Percentiles rank a stretch among this genome's conserved stretches.
Conservation (phyloP, 345 rosid species). For the Brassica juncea region DNA sequence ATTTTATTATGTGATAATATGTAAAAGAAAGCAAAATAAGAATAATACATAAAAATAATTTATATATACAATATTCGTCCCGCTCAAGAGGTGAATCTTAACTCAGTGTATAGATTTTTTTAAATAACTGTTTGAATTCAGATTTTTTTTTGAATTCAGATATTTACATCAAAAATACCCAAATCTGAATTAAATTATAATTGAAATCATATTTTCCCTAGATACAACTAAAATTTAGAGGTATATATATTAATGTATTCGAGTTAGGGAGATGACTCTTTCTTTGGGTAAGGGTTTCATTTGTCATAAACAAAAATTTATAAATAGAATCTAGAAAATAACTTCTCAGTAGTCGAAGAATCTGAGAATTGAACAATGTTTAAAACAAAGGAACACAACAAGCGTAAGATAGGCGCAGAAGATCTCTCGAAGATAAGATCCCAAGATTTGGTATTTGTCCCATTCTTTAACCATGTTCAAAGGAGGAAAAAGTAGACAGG, state of each 20-base stretch:
- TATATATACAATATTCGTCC: too few relatives aligned
- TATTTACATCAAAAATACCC: too few relatives aligned
- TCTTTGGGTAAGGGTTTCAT: slow-evolving; percentile 4
- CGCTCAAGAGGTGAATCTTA: too few relatives aligned
- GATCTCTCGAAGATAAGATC: slow-evolving; percentile 36
- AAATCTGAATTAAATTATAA: too few relatives aligned
- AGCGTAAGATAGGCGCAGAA: slow-evolving; percentile 41
- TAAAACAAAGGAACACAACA: slow-evolving; percentile 17
- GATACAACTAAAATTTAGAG: too few relatives aligned
- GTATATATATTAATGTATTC: neutral
- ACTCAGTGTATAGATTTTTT: too few relatives aligned
- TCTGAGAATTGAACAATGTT: slow-evolving; percentile 10
- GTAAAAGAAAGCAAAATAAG: too few relatives aligned
- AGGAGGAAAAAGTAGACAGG: slow-evolving; percentile 34
- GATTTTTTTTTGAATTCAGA: too few relatives aligned
- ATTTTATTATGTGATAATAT: too few relatives aligned
- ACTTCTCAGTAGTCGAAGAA: slow-evolving; percentile 24
- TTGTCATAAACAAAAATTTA: neutral
- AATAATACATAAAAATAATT: too few relatives aligned
- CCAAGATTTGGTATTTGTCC: slow-evolving; percentile 30
- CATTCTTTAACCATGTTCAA: slow-evolving; percentile 41
- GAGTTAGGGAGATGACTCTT: neutral
- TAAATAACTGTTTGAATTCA: too few relatives aligned
- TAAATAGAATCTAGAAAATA: slow-evolving; percentile 2
- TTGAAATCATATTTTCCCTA: too few relatives aligned